A percentile compares a stretch with the other conserved stretches of the same genome.
Evolutionary conservation across 2,329 filamentous ascomycete genomes (phyloP).

Genomic region (Aaosphaeria arxii): DNA sequence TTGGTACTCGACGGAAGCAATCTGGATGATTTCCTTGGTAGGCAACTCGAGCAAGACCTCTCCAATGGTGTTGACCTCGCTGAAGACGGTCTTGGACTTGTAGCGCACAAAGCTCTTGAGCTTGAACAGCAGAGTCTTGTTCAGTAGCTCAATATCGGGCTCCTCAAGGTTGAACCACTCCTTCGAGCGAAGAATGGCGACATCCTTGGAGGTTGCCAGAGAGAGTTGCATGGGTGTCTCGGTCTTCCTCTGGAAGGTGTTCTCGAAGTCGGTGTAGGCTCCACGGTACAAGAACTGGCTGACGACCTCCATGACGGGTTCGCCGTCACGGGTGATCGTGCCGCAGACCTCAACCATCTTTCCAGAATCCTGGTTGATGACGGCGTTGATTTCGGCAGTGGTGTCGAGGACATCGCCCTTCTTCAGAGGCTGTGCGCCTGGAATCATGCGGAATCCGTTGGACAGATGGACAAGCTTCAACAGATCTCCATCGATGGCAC

Average conservation of each 20-base stretch:
- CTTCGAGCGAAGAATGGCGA: conserved; percentile 92
- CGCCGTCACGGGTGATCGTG: conserved; percentile 79
- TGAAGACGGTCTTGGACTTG: conserved; percentile 93
- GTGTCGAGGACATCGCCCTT: conserved; percentile 92
- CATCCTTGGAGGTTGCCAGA: conserved; percentile 81
- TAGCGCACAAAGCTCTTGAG: conserved; percentile 87
- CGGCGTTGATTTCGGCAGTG: conserved; percentile 92
- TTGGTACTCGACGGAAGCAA: conserved; percentile 95
- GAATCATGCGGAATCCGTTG: conserved; percentile 97
- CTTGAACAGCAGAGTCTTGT: conserved; percentile 93
- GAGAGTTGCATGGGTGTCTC: conserved; percentile 95
- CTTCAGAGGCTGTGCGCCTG: conserved; percentile 89
- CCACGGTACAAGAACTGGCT: conserved; percentile 98
- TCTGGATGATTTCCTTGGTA: conserved; percentile 95
- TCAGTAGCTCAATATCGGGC: conserved; percentile 79
- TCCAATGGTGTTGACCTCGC: conserved; percentile 85
- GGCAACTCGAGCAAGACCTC: conserved; percentile 92
- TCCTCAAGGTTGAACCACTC: conserved; percentile 94
- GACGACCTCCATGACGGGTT: conserved; percentile 95
- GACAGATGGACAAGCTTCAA: conserved; percentile 95
- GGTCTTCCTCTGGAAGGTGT: conserved; percentile 96
- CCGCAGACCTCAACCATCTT: conserved; percentile 99
- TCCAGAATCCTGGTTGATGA: conserved; percentile 95
- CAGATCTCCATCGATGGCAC: conserved; percentile 91
- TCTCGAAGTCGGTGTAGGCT: conserved; percentile 88